A percentile compares a stretch with the other conserved stretches of the same genome.
Evolutionary conservation across 768 basidiomycete species (phyloP).

Genomic region (Pleurotus ostreatus): DNA sequence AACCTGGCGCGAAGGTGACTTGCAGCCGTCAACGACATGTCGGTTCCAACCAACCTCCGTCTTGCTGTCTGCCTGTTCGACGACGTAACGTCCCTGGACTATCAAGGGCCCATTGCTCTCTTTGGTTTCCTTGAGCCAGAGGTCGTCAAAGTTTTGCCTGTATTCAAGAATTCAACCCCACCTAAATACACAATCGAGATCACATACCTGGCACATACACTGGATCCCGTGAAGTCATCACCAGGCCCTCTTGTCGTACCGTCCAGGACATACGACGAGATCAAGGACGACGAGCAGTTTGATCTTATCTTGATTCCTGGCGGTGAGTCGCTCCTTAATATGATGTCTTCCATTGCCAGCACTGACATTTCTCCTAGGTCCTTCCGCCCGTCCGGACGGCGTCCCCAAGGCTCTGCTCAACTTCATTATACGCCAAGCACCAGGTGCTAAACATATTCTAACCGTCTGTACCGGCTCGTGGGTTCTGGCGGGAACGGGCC

Average conservation of each 20-base stretch:
- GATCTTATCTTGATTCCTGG: neutral
- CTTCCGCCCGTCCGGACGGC: neutral
- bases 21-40: neutral
- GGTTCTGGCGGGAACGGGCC: slow-evolving; percentile 23
- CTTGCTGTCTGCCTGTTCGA: slow-evolving; percentile 21
- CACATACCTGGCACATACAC: slow-evolving; percentile 15
- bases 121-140: slow-evolving; percentile 4
- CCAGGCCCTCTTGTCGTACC: slow-evolving; percentile 12
- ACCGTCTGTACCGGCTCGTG: slow-evolving; percentile 24
- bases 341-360: neutral
- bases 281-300: neutral
- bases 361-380: slow-evolving; percentile 1
- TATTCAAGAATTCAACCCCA: neutral
- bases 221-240: slow-evolving; percentile 14
- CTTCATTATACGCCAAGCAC: slow-evolving; percentile 15
- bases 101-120: slow-evolving; percentile 18
- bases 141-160: neutral
- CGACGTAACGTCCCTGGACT: slow-evolving; percentile 19
- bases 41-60: neutral
- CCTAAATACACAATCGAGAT: neutral
- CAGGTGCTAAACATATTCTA: slow-evolving; percentile 20
- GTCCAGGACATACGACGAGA: neutral
- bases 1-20: too few species aligned
- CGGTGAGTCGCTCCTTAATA: neutral
- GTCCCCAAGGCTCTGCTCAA: slow-evolving; percentile 1